Base-by-base conservation (phyloP, 176 grass and related monocot species). In the Bolboschoenus planiculmis region DNA sequence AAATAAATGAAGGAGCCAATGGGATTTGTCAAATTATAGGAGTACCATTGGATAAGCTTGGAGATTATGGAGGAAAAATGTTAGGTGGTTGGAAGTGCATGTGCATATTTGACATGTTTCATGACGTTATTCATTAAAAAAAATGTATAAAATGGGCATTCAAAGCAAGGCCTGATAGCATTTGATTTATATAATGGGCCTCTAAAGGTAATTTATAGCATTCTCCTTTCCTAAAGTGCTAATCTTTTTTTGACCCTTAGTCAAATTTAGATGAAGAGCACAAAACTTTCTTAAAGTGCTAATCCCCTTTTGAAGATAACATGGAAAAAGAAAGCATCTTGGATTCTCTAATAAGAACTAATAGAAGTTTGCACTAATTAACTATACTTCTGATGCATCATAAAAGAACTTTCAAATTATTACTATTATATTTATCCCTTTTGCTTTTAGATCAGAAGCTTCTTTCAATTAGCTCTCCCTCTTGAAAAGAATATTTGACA, bases 11-110 rank as follows among this genome's bases (percentile, higher is more conserved):
- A 72, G 20, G 20, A 29, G 2, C 13, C 13, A 51, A 50, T 31
- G 43, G 42, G n/a, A n/a, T n/a, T 50, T 76, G 71, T 29, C 71
- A 76, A 51, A 76, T 51, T 76, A 50, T 76, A 76, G 18, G 14
- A 18, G 10, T 30, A 2, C 2, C 14, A 51, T 76, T 76, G 24
- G 44, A 76, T 76, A 76, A 18, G 44, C 2, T 31, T 50, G 11
- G 10, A 74, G 35, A 40, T 18, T 68, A 37, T 21, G 16, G 20
- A 67, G 33, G 14, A 67, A 63, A 31, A 65, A n/a, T 3, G 30
- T 8, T 65, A 73, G 68, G 68, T 73, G 40, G 21, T 10, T 47
- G 23, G n/a, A 46, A 53, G 39, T 27, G n/a, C 36, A 72, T 13
- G 27, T 62, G 27, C 15, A 18, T 42, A 10, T n/a, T n/a, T 64